Evolutionary conservation across 2,329 filamentous ascomycete species (phyloP).

Genomic region (Pseudogymnoascus sp.): DNA sequence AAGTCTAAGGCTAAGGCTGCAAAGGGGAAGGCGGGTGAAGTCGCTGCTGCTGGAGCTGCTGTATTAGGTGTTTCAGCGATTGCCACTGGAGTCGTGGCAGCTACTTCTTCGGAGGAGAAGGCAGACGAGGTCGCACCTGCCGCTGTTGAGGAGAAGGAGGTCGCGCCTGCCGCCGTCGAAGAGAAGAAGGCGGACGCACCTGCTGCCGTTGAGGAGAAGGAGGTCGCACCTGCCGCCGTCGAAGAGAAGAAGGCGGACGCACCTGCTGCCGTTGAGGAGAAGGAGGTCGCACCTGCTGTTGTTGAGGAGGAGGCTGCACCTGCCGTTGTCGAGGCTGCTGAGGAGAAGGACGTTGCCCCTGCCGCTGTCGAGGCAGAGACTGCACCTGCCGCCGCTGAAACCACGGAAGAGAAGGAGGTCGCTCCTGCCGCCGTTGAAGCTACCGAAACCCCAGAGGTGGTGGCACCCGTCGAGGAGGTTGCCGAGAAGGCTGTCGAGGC

Average conservation of each 20-base stretch:
- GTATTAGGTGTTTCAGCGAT: neutral
- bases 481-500: neutral
- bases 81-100: neutral
- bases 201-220: neutral
- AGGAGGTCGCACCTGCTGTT: neutral
- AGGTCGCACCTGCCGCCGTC: neutral
- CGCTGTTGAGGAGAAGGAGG: neutral
- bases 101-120: slow-evolving; percentile 13
- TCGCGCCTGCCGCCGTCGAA: neutral
- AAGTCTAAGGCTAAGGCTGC: neutral
- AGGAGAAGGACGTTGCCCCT: neutral
- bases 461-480: neutral
- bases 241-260: neutral
- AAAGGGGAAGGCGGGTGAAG: neutral
- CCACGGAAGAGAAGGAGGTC: neutral
- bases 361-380: neutral
- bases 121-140: slow-evolving; percentile 16
- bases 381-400: neutral
- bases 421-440: neutral
- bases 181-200: neutral
- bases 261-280: neutral
- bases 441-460: neutral
- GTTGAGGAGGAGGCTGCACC: neutral
- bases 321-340: neutral
- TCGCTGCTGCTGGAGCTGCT: neutral